Evolutionary conservation across 371 early-diverging fungal species (phyloP).

Genomic region (Mucor indicus): DNA sequence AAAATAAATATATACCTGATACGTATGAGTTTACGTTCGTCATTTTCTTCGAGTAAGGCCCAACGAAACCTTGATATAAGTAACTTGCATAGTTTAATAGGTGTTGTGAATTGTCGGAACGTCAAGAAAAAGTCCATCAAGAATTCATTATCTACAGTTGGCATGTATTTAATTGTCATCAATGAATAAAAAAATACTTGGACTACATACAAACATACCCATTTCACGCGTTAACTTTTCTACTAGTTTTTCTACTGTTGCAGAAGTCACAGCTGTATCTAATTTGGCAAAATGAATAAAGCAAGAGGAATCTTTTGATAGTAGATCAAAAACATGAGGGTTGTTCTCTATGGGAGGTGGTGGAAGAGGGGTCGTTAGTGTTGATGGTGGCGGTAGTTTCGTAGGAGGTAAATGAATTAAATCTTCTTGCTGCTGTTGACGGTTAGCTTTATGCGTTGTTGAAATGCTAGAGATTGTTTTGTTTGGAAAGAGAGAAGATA

Average conservation of each 20-base stretch:
- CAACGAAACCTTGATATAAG: constrained; percentile 49
- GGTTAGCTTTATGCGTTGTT: too few relatives aligned
- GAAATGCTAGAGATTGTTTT: background rate
- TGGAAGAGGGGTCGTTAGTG: constrained; percentile 10
- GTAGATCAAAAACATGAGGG: constrained; percentile 42
- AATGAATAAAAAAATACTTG: too few relatives aligned
- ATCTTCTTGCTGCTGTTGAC: background rate
- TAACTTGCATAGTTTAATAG: constrained; percentile 44
- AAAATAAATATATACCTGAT: constrained; percentile 30
- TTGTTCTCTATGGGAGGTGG: constrained; percentile 43
- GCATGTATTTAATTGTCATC: too few relatives aligned
- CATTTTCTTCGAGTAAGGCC: constrained; percentile 43
- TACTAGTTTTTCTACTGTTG: constrained; percentile 57
- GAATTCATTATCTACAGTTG: constrained; percentile 46
- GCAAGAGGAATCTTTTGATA: constrained; percentile 17
- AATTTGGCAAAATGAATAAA: constrained; percentile 41
- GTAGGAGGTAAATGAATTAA: too few relatives aligned
- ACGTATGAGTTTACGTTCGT: constrained; percentile 37
- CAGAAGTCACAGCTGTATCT: constrained; percentile 41
- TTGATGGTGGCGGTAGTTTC: background rate
- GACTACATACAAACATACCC: constrained; percentile 36
- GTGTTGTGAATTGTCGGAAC: constrained; percentile 43
- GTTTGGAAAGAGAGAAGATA: constrained; percentile 5
- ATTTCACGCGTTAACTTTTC: constrained; percentile 58
- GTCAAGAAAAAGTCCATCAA: constrained; percentile 49